Evolutionary conservation across 306 rosid species (phyloP), one percentile per base, ranked within the genome.

Genomic region (Leucaena leucocephala): DNA sequence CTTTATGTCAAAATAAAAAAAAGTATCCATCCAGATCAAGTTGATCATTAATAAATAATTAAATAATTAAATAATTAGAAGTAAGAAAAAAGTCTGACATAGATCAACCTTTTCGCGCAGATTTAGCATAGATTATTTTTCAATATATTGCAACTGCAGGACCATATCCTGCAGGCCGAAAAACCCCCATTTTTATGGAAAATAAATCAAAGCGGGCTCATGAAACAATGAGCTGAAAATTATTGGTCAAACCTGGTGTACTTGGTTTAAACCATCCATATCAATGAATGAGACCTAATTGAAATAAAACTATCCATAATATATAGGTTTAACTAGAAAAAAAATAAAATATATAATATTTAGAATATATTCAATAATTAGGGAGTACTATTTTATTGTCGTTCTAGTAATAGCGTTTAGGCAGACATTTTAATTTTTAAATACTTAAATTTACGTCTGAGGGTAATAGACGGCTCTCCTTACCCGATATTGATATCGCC

Each of bases 171-270:
- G 34, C 12, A 39, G 33, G 5, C 3, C 0, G 2, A 67, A 67
- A 40, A 40, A n/a, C 52, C 52, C 46, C 16, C 46, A 11, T 17
- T 9, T 42, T 19, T 39, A 73, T 67, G 16, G 9, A 21, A 33
- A 5, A 33, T 33, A 72, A 40, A 59, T 3, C 65, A 13, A 42
- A 44, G 70, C 14, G n/a, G 65, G 52, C 74, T 62, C 74, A 34
- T 63, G 81, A 76, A 50, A 62, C 63, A 19, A n/a, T 36, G 43
- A 33, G 48, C 15, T 8, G 3, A 3, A 36, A 39, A 21, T n/a
- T 27, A 16, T 7, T 58, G 58, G 84, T 75, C 80, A 81, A 81
- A 48, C 80, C 34, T 11, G 55, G 40, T 64, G 39, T 50, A 6
- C 62, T 42, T 71, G 17, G 36, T 52, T 5, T 76, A 44, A 48